Percentiles rank a stretch among this genome's conserved stretches.
Evolutionary conservation across 2,329 filamentous ascomycete genomes (phyloP).

Genomic region (Diaporthe velutina): DNA sequence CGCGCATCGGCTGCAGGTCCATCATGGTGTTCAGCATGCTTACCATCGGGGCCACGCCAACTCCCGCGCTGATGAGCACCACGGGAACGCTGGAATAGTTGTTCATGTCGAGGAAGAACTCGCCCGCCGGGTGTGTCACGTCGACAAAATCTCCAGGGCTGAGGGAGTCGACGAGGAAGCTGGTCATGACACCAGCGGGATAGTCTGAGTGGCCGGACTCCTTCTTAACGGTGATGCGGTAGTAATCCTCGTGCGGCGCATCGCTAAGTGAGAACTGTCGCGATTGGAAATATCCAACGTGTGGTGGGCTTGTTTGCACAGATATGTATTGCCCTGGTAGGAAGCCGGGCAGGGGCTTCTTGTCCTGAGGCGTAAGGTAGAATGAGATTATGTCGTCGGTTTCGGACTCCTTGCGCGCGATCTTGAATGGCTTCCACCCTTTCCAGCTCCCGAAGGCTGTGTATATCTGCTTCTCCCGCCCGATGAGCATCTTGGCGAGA

Average conservation of each 20-base stretch:
- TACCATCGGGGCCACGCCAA: slow-evolving; percentile 71
- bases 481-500: slow-evolving; percentile 79
- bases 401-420: slow-evolving; percentile 75
- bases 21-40: slow-evolving; percentile 70
- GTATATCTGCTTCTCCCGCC: slow-evolving; percentile 74
- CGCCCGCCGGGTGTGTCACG: slow-evolving; percentile 75
- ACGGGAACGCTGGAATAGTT: slow-evolving; percentile 59
- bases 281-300: slow-evolving; percentile 71
- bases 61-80: slow-evolving; percentile 72
- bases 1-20: slow-evolving; percentile 58
- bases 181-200: slow-evolving; percentile 73
- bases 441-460: slow-evolving; percentile 72
- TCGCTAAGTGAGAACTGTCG: slow-evolving; percentile 82
- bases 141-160: slow-evolving; percentile 72
- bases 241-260: slow-evolving; percentile 70
- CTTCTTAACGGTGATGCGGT: slow-evolving; percentile 79
- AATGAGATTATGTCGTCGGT: slow-evolving; percentile 78
- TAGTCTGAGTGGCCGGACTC: slow-evolving; percentile 60
- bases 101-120: slow-evolving; percentile 68
- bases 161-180: slow-evolving; percentile 74
- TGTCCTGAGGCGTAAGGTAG: slow-evolving; percentile 75
- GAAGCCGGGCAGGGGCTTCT: slow-evolving; percentile 71
- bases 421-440: slow-evolving; percentile 76
- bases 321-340: slow-evolving; percentile 81
- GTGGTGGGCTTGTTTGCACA: slow-evolving; percentile 68